phyloP scores from a whole-genome alignment of 257 asterid genomes.

The Plantago ovata region DNA sequence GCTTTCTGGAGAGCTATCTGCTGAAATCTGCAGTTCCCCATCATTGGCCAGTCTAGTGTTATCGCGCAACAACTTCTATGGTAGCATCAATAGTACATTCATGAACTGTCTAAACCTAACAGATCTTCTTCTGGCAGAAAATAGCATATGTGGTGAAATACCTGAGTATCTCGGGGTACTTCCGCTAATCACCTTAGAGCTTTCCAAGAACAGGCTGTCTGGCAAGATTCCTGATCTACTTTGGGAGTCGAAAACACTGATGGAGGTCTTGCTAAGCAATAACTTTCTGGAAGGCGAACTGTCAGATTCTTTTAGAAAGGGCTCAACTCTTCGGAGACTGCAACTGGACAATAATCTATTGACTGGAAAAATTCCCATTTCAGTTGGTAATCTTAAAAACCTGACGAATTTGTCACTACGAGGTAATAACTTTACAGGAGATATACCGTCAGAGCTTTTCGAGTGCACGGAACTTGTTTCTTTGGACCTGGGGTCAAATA shows the following conservation, averaged over 20 bases:
- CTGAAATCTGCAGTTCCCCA: constrained; percentile 49
- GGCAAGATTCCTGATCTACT: constrained; percentile 58
- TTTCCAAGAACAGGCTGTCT: constrained; percentile 48
- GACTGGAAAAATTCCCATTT: constrained; percentile 52
- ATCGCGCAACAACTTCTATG: constrained; percentile 56
- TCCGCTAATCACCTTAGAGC: constrained; percentile 46
- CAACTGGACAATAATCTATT: constrained; percentile 59
- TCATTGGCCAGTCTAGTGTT: constrained; percentile 37
- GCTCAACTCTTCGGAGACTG: constrained; percentile 39
- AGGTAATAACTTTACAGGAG: constrained; percentile 62
- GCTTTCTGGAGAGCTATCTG: constrained; percentile 55
- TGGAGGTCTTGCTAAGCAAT: constrained; percentile 42
- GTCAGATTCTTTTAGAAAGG: constrained; percentile 30
- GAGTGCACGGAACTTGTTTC: constrained; percentile 60
- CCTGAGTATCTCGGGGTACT: constrained; percentile 67
- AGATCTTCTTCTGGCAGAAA: constrained; percentile 57
- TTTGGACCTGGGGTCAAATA: constrained; percentile 56
- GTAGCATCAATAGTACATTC: constrained; percentile 45
- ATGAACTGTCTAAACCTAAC: constrained; percentile 40
- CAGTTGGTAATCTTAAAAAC: constrained; percentile 54
- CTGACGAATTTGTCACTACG: constrained; percentile 67
- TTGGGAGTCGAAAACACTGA: constrained; percentile 65
- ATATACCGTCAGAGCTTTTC: constrained; percentile 58
- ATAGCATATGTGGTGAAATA: constrained; percentile 51
- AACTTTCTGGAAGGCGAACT: constrained; percentile 55